Evolutionary conservation across 805 yeast species (phyloP), one percentile per base, ranked within the genome.

Genomic region (Metschnikowia corniflorae): DNA sequence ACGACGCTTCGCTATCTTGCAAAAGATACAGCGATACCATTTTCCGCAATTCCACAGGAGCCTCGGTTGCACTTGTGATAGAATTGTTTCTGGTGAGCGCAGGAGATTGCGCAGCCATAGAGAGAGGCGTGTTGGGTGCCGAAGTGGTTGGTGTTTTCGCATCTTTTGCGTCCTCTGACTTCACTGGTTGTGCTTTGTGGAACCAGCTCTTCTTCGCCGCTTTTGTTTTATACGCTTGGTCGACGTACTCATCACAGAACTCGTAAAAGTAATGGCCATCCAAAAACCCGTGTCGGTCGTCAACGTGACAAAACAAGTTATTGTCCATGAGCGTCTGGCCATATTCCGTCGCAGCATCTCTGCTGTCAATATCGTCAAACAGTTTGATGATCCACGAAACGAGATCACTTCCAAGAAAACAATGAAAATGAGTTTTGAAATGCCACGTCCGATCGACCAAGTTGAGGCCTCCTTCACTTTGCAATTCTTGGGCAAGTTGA

Each of bases 221-320:
- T 38, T 44, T 53, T 24, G 43, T 48, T 19, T 43, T 52, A 30
- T 54, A 52, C 18, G 60, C 43, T 27, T 54, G 58, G 26, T 65
- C 63, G 9, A 65, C 58, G 44, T 70, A 83, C 20, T 80, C 82
- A 1, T 75, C 74, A 15, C 70, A 71, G 34, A 89, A 58, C 49
- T 77, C 80, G 53, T 91, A 91, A 58, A 91, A 91, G 55, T 88
- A 91, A 53, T 93, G 89, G 0, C 98, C 98, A 61, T 91, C 95
- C 35, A 88, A 61, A 49, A 93, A 86, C 3, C 83, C 78, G 55
- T 91, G 97, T 22, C 91, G 72, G 29, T 77, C 69, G 42, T 84
- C 86, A 15, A 87, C 96, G 53, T 91, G 97, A n/a, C 59, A 67
- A 54, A 91, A 78, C 12, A 91, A 51, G 0, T 84, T 84, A 32